These are phyloP conservation scores for Cyberlindnera mycetangii DNA, from an alignment of 805 yeast species.

Conservation along the genomic window DNA sequence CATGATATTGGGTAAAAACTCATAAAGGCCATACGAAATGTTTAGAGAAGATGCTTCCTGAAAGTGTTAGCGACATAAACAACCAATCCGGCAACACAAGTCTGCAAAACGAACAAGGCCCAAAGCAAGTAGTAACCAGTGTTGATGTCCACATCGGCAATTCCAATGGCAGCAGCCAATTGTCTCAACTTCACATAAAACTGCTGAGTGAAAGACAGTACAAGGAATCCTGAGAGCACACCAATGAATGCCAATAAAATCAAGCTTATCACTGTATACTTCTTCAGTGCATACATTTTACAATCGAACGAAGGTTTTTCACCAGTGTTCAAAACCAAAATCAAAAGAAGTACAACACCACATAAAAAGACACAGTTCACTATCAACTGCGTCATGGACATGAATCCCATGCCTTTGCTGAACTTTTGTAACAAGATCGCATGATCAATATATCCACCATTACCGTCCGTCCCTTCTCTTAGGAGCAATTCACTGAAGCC, in stretches of 20 bases:
- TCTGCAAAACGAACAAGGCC: slow-evolving; percentile 17
- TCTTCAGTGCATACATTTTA: slow-evolving; percentile 6
- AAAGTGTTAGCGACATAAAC: slow-evolving; percentile 23
- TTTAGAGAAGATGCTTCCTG: slow-evolving; percentile 16
- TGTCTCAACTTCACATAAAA: slow-evolving; percentile 21
- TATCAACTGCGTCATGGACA: slow-evolving; percentile 14
- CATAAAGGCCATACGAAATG: background rate
- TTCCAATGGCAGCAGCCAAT: slow-evolving; percentile 22
- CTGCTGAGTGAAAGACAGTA: slow-evolving; percentile 26
- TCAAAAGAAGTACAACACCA: slow-evolving; percentile 2
- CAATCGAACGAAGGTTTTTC: background rate
- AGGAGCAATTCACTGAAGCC: slow-evolving; percentile 26
- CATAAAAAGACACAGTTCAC: slow-evolving; percentile 6
- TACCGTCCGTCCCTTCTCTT: slow-evolving; percentile 13
- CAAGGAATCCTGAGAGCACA: slow-evolving; percentile 16
- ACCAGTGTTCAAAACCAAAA: slow-evolving; percentile 1
- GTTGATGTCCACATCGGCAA: slow-evolving; percentile 24
- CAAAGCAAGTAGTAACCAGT: slow-evolving; percentile 23
- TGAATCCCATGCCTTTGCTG: slow-evolving; percentile 26
- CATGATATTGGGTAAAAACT: background rate
- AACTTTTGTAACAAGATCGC: slow-evolving; percentile 28
- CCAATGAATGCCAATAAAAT: slow-evolving; percentile 16
- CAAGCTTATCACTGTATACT: slow-evolving; percentile 10
- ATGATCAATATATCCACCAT: slow-evolving; percentile 22
- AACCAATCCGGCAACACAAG: slow-evolving; percentile 3